Conservation (phyloP, 495 filamentous ascomycete genomes). For the Schizothecium vesticola region DNA sequence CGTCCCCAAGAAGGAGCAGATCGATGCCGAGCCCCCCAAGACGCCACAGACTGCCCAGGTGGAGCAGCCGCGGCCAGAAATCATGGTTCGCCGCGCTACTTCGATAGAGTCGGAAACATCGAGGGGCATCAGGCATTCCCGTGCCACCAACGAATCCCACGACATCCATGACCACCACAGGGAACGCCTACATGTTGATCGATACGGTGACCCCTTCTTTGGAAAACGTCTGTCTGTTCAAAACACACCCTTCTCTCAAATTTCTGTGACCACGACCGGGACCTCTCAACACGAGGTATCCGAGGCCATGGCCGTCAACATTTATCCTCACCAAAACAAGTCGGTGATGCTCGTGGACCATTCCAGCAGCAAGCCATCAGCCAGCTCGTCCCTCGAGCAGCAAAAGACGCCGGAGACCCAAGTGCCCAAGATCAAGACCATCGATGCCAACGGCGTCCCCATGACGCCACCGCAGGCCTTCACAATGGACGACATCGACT, state of each 20-base stretch:
- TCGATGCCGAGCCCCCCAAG: not conserved
- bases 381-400: slow-evolving; percentile 25
- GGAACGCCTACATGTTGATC: slow-evolving; percentile 38
- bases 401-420: slow-evolving; percentile 8
- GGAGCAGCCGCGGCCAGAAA: slow-evolving; percentile 5
- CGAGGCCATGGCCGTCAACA: slow-evolving; percentile 75
- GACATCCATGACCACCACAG: slow-evolving; percentile 19
- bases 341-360: slow-evolving; percentile 75
- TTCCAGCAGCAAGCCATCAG: slow-evolving; percentile 44
- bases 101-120: slow-evolving; percentile 31
- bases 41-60: not conserved
- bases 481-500: slow-evolving; percentile 52
- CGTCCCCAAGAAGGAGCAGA: not conserved
- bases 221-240: slow-evolving; percentile 47
- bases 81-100: slow-evolving; percentile 21
- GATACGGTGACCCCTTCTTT: slow-evolving; percentile 50
- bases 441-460: slow-evolving; percentile 38
- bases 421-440: slow-evolving; percentile 31
- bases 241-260: slow-evolving; percentile 54
- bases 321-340: slow-evolving; percentile 83
- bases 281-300: slow-evolving; percentile 55
- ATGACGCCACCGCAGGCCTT: slow-evolving; percentile 45
- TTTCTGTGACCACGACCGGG: slow-evolving; percentile 51
- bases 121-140: not conserved
- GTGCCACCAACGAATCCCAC: slow-evolving; percentile 4